Conservation (phyloP, 2,329 filamentous ascomycete genomes). For the Achaetomium macrosporum region DNA sequence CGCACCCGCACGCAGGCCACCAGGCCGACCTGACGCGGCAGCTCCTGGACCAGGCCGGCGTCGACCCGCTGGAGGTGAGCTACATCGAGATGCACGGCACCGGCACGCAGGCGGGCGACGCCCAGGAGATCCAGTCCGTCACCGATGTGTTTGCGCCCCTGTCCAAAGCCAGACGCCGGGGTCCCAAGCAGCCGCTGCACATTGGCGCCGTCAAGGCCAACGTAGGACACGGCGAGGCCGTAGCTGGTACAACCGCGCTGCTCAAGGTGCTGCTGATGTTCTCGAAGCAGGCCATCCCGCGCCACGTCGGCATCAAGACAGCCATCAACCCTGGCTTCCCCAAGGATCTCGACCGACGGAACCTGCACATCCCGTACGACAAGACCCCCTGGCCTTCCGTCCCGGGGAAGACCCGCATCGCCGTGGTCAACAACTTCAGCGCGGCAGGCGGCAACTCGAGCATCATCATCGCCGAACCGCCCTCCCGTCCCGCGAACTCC, state of each 20-base stretch:
- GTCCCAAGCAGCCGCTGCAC: conserved; percentile 41
- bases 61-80: conserved; percentile 70
- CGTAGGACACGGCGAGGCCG: conserved; percentile 23
- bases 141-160: conserved; percentile 48
- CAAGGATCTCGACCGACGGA: conserved; percentile 21
- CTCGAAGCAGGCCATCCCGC: conserved; percentile 14
- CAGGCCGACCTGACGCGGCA: conserved; percentile 66
- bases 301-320: conserved; percentile 21
- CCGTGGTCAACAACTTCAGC: conserved; percentile 64
- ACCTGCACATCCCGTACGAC: conserved; percentile 32
- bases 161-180: conserved; percentile 36
- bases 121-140: conserved; percentile 74
- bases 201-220: conserved; percentile 32
- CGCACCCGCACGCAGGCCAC: conserved; percentile 65
- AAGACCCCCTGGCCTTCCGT: neutral
- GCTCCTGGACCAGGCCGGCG: conserved; percentile 64
- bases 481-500: conserved; percentile 29
- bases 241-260: conserved; percentile 15
- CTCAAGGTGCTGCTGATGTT: conserved; percentile 23
- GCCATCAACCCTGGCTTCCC: conserved; percentile 26
- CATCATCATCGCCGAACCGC: conserved; percentile 57
- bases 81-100: conserved; percentile 90
- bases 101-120: conserved; percentile 79
- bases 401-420: conserved; percentile 25
- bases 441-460: conserved; percentile 68